Conservation (phyloP, 306 rosid genomes). For the Citrullus colocynthis region DNA sequence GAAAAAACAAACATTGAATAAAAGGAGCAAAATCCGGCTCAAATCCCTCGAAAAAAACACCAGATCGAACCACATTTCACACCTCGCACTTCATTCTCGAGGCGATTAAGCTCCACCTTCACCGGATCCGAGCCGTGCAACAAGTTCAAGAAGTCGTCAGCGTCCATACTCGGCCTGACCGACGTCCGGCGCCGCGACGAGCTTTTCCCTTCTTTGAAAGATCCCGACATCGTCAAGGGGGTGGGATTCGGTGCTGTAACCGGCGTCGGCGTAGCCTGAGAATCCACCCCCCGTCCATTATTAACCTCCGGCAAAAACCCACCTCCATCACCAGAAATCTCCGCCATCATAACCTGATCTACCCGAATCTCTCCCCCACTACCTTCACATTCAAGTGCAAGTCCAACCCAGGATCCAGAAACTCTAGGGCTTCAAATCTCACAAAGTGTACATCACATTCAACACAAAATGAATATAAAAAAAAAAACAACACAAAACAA, state of each 20-base stretch:
- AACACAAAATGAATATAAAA: background rate
- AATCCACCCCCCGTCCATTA: background rate
- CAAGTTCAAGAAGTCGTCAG: constrained; percentile 83
- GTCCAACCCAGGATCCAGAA: constrained; percentile 31
- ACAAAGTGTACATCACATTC: constrained; percentile 3
- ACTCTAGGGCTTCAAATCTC: constrained; percentile 39
- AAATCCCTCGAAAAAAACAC: constrained; percentile 20
- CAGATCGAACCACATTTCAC: constrained; percentile 83
- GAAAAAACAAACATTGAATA: background rate
- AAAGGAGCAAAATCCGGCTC: constrained; percentile 21
- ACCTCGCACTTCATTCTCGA: constrained; percentile 99
- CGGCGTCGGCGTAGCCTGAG: constrained; percentile 13
- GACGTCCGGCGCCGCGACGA: constrained; percentile 68
- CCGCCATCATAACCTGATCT: constrained; percentile 79
- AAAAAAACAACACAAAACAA: background rate
- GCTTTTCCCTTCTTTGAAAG: constrained; percentile 81
- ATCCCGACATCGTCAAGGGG: constrained; percentile 65
- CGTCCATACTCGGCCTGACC: constrained; percentile 79
- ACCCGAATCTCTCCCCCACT: constrained; percentile 12
- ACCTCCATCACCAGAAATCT: constrained; percentile 50
- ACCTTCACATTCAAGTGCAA: constrained; percentile 56
- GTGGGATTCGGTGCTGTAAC: constrained; percentile 19
- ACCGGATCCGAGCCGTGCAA: constrained; percentile 99
- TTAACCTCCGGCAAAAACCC: constrained; percentile 10
- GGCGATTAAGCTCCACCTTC: constrained; percentile 96